phyloP scores from a whole-genome alignment of 1,284 basidiomycete genomes.

The Trichosporon inkin region DNA sequence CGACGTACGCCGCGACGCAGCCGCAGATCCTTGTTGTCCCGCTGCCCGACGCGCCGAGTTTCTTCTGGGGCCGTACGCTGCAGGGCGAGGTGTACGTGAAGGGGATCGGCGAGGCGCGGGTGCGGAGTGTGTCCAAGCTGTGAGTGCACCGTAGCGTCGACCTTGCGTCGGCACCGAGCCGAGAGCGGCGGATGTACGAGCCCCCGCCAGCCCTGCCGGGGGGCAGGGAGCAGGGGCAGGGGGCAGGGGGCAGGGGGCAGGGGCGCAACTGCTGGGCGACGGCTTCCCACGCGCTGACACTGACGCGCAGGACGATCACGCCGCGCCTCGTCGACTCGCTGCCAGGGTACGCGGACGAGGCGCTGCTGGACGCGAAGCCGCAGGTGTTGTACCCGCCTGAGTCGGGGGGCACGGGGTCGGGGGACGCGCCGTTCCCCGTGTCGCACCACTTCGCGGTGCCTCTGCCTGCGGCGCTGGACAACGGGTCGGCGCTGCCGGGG shows the following conservation, averaged over 20 bases:
- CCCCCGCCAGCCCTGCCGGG: no score
- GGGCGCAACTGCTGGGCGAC: no score
- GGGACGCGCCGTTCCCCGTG: slow-evolving; percentile 26
- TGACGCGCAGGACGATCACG: slow-evolving; percentile 29
- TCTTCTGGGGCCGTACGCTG: slow-evolving; percentile 43
- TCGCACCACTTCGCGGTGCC: slow-evolving; percentile 39
- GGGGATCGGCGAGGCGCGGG: slow-evolving; percentile 37
- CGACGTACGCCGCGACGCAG: slow-evolving; percentile 38
- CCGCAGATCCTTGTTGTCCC: slow-evolving; percentile 46
- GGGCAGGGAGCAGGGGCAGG: no score
- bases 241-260: no score
- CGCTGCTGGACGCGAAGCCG: slow-evolving; percentile 28
- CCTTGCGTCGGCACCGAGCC: background rate
- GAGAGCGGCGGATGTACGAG: background rate
- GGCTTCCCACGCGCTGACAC: background rate
- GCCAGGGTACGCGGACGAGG: slow-evolving; percentile 27
- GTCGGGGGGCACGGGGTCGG: slow-evolving; percentile 14
- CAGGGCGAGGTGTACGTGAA: slow-evolving; percentile 49
- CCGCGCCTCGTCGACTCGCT: slow-evolving; percentile 31
- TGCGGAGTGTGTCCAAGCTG: slow-evolving; percentile 32
- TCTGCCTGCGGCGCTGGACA: slow-evolving; percentile 25
- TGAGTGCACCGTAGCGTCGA: slow-evolving; percentile 21
- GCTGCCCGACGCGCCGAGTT: slow-evolving; percentile 42
- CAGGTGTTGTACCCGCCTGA: slow-evolving; percentile 33
- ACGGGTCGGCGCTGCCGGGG: slow-evolving; percentile 30